These are phyloP conservation scores for Perilla frutescens DNA, from an alignment of 257 asterid species.

Conservation along the genomic window DNA sequence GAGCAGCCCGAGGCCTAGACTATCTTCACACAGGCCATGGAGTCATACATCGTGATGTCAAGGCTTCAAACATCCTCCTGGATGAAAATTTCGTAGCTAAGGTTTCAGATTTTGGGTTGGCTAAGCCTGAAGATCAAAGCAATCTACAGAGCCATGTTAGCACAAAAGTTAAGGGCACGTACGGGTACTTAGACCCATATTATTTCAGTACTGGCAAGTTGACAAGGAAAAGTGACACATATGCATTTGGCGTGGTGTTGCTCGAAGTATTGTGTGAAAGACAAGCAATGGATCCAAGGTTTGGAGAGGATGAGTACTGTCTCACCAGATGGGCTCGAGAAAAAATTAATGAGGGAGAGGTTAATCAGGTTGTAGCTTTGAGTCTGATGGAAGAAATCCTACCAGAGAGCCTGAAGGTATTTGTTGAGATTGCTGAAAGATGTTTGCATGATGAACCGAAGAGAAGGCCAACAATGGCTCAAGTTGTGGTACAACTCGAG, in stretches of 20 bases:
- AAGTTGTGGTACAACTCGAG: slow-evolving; percentile 52
- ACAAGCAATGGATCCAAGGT: slow-evolving; percentile 43
- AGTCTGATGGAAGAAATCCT: slow-evolving; percentile 43
- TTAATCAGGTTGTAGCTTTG: slow-evolving; percentile 45
- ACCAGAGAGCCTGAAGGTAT: slow-evolving; percentile 16
- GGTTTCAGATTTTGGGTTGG: slow-evolving; percentile 70
- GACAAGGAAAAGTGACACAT: slow-evolving; percentile 58
- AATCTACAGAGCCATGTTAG: slow-evolving; percentile 46
- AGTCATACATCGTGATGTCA: slow-evolving; percentile 63
- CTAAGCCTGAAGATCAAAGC: slow-evolving; percentile 47
- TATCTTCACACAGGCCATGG: slow-evolving; percentile 54
- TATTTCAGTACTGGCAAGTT: slow-evolving; percentile 48
- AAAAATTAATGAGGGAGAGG: slow-evolving; percentile 46
- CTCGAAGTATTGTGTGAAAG: slow-evolving; percentile 62
- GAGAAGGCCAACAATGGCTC: slow-evolving; percentile 49
- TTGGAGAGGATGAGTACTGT: slow-evolving; percentile 41
- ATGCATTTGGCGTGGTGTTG: slow-evolving; percentile 66
- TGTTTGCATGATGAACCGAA: slow-evolving; percentile 43
- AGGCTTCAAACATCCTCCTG: slow-evolving; percentile 59
- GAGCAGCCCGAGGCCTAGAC: slow-evolving; percentile 57
- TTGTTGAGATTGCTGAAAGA: slow-evolving; percentile 28
- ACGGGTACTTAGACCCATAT: slow-evolving; percentile 61
- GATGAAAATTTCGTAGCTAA: slow-evolving; percentile 54
- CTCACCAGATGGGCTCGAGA: slow-evolving; percentile 51
- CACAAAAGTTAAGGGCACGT: slow-evolving; percentile 61